Evolutionary conservation across 2,329 filamentous ascomycete species (phyloP), one percentile per base, ranked within the genome.

Genomic region (Cladosporium sp.): DNA sequence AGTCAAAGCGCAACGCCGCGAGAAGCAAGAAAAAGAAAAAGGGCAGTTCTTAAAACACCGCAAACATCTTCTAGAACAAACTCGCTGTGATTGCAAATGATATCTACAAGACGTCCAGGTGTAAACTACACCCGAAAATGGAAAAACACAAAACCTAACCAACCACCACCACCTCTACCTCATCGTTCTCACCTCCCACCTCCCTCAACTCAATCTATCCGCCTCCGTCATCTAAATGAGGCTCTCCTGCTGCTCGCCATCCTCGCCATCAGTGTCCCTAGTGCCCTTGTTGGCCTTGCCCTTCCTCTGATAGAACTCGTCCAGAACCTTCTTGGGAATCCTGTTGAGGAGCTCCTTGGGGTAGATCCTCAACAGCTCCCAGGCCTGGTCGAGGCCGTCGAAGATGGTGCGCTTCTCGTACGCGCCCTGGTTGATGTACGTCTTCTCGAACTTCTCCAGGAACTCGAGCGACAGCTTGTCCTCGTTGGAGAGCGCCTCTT

Each of bases 401-500:
- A 83, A 91, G 67, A 99, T 96, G 57, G 80, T 85, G 63, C 93
- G 86, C 58, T 86, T 86, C 74, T 99, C 93, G 74, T 99, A 99
- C 15, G 90, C 77, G 48, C 88, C 89, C 73, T 99, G 93, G 57
- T 80, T 79, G 70, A 99, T 95, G 73, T 97, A 99, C 52, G 87
- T 89, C 57, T 88, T 86, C 77, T 99, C 93, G 68, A 99, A 99
- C 75, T 97, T 97, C 68, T 97, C 92, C 63, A 99, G 76, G 79
- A 99, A 99, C 72, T 99, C 93, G 32, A 99, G 82, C 7, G 92
- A 96, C 52, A 97, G 83, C 78, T 97, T 97, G 76, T 99, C 93
- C 75, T 99, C 93, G 49, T 88, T 82, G 22, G 90, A 96, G 66
- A 99, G 74, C 29, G 93, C 93, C 71, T 99, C 93, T 75, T 99